Conservation (phyloP, 2,329 filamentous ascomycete genomes). For the Epichloe typhina region DNA sequence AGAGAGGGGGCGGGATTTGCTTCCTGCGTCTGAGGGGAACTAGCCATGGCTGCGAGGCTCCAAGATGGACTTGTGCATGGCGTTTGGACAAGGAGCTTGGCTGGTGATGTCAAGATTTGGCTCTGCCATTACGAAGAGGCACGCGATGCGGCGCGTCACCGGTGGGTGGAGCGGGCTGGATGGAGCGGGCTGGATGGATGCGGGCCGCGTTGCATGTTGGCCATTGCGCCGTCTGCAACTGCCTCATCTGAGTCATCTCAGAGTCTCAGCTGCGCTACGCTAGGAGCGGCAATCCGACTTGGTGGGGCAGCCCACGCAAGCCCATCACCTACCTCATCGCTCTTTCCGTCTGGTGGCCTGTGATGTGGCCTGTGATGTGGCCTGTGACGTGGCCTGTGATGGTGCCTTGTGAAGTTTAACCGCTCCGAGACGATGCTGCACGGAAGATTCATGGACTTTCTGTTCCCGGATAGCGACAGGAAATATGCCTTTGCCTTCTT, state of each 20-base stretch:
- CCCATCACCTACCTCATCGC: conserved; percentile 7
- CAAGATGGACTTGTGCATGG: not conserved
- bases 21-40: conserved; percentile 5
- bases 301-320: not conserved
- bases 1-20: not conserved
- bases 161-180: no score
- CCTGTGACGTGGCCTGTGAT: not conserved
- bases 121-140: not conserved
- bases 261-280: conserved; percentile 1
- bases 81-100: not conserved
- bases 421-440: no score
- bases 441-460: not conserved
- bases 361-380: not conserved
- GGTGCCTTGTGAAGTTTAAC: not conserved
- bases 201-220: no score
- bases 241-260: not conserved
- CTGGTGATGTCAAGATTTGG: not conserved
- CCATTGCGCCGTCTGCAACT: not conserved
- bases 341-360: not conserved
- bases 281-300: not conserved
- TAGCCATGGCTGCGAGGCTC: conserved; percentile 6
- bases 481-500: not conserved
- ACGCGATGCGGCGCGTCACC: not conserved
- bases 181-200: not conserved
- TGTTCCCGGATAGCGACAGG: not conserved